Conservation (phyloP, 2,329 filamentous ascomycete genomes). For the Teratosphaeria gauchensis region DNA sequence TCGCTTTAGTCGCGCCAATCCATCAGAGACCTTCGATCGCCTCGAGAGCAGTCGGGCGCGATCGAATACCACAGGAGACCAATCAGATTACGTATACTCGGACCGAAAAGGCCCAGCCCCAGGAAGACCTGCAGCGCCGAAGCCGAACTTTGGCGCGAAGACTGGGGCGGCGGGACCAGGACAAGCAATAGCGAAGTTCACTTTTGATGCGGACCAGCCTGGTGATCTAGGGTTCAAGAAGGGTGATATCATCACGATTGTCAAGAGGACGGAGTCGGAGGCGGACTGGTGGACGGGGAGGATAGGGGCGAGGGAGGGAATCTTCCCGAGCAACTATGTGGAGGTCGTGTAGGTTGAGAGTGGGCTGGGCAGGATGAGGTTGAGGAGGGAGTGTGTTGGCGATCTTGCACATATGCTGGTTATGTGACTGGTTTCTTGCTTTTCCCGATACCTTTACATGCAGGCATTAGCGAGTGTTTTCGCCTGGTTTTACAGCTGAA, state of each 20-base stretch:
- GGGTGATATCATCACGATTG: slow-evolving; percentile 86
- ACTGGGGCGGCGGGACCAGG: slow-evolving; percentile 43
- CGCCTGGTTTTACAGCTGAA: background rate
- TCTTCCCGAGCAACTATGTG: slow-evolving; percentile 57
- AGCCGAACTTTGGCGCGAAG: slow-evolving; percentile 3
- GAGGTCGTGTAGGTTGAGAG: slow-evolving; percentile 11
- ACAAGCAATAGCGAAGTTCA: slow-evolving; percentile 83
- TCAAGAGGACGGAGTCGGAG: slow-evolving; percentile 88
- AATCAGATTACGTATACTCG: slow-evolving; percentile 44
- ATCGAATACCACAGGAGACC: slow-evolving; percentile 24
- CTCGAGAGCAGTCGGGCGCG: slow-evolving; percentile 18
- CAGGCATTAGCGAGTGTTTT: background rate
- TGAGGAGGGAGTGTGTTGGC: background rate
- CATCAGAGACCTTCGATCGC: slow-evolving; percentile 42
- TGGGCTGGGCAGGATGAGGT: no score
- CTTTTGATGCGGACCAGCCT: slow-evolving; percentile 86
- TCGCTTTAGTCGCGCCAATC: slow-evolving; percentile 42
- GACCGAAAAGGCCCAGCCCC: slow-evolving; percentile 50
- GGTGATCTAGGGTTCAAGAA: slow-evolving; percentile 95
- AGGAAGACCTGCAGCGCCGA: slow-evolving; percentile 59
- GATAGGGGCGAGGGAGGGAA: slow-evolving; percentile 74
- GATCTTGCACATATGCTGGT: background rate
- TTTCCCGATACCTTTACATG: background rate
- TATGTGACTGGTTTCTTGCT: background rate
- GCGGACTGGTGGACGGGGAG: slow-evolving; percentile 98